A percentile compares a stretch with the other conserved stretches of the same genome.
These are phyloP conservation scores for Pouteria glomerata DNA, from an alignment of 148 eudicot genomes.

Conservation along the genomic window DNA sequence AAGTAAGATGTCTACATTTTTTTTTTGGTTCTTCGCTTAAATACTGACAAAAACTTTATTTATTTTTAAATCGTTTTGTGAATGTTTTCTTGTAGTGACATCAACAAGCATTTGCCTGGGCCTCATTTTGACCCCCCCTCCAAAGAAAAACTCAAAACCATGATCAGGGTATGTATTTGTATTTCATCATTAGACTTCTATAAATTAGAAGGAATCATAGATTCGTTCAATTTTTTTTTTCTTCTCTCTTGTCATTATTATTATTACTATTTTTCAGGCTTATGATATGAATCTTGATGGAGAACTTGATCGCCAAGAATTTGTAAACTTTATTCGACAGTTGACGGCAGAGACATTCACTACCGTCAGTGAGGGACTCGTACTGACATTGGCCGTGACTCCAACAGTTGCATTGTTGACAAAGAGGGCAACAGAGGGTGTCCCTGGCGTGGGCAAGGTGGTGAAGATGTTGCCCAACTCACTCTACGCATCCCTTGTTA, in stretches of 20 bases:
- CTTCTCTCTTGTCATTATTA: background rate
- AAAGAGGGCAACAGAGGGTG: constrained; percentile 75
- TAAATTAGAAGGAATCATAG: too few species aligned
- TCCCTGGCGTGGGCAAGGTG: constrained; percentile 68
- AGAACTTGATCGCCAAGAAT: constrained; percentile 65
- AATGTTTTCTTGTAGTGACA: constrained; percentile 47
- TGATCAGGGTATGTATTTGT: constrained; percentile 75
- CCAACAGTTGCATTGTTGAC: constrained; percentile 77
- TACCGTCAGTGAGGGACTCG: constrained; percentile 68
- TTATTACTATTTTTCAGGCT: constrained; percentile 27
- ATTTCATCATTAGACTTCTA: too few species aligned
- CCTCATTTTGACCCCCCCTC: constrained; percentile 94
- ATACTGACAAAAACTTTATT: background rate
- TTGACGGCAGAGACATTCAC: constrained; percentile 56
- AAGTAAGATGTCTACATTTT: constrained; percentile 47
- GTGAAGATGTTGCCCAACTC: constrained; percentile 79
- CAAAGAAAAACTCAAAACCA: constrained; percentile 48
- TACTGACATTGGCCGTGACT: constrained; percentile 63
- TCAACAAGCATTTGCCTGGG: constrained; percentile 82
- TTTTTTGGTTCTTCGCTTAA: background rate
- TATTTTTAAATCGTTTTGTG: background rate
- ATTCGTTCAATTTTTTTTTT: background rate
- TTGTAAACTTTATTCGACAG: constrained; percentile 49
- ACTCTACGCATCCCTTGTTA: constrained; percentile 72
- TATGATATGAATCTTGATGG: constrained; percentile 66